phyloP scores from a whole-genome alignment of 179 eudicot genomes.

The Sideroxylon spinosum region DNA sequence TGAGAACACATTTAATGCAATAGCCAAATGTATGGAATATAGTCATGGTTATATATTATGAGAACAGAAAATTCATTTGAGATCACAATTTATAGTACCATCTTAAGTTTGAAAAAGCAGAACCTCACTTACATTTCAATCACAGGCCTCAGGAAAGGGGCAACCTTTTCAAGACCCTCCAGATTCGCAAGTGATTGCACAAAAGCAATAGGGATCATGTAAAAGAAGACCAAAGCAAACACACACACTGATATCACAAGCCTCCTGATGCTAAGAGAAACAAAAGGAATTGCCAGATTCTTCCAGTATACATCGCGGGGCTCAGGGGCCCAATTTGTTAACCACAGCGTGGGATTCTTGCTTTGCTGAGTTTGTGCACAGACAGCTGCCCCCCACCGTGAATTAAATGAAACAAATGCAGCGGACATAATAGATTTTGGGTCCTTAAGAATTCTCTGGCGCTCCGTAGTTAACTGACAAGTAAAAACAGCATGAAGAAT shows the following conservation, averaged over 20 bases:
- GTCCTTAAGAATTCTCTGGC: conserved; percentile 59
- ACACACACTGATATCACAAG: conserved; percentile 59
- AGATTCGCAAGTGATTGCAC: conserved; percentile 95
- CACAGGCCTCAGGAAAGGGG: conserved; percentile 73
- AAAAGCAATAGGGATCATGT: conserved; percentile 94
- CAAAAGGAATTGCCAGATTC: conserved; percentile 74
- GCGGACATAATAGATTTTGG: conserved; percentile 57
- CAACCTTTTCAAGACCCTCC: conserved; percentile 74
- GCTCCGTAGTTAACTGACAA: conserved; percentile 57
- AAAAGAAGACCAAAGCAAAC: conserved; percentile 79
- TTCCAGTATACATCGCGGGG: conserved; percentile 87
- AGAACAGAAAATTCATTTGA: no score
- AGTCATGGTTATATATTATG: neutral
- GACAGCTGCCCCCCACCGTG: conserved; percentile 91
- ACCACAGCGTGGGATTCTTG: conserved; percentile 70
- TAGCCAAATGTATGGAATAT: no score
- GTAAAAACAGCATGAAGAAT: conserved; percentile 18
- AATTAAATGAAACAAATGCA: conserved; percentile 82
- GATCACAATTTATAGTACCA: no score
- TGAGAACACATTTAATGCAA: no score
- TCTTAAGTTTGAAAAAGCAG: neutral
- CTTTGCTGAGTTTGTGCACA: conserved; percentile 90
- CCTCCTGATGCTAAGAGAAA: conserved; percentile 69
- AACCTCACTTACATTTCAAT: conserved; percentile 59
- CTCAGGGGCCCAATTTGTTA: conserved; percentile 88